A percentile compares a stretch with the other conserved stretches of the same genome.
These are phyloP conservation scores for Podospora pseudopauciseta DNA, from an alignment of 495 filamentous ascomycete species.

Conservation along the genomic window DNA sequence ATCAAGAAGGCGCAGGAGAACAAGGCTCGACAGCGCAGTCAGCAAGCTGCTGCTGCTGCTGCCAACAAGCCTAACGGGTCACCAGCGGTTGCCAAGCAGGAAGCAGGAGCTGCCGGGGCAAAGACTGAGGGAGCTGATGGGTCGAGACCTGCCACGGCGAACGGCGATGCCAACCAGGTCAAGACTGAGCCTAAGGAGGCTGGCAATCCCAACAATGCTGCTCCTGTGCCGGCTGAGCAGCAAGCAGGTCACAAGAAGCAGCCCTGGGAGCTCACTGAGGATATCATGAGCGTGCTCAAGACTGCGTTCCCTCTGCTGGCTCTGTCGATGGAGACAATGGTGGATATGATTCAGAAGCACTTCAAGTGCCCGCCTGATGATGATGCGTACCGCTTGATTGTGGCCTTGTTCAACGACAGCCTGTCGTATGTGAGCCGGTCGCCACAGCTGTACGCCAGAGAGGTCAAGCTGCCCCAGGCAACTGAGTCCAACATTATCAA, in stretches of 20 bases:
- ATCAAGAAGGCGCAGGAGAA: constrained; percentile 86
- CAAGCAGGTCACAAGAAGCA: constrained; percentile 59
- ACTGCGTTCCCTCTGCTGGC: constrained; percentile 94
- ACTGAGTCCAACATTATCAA: constrained; percentile 95
- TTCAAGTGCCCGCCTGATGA: constrained; percentile 99
- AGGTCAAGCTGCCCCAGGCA: constrained; percentile 81
- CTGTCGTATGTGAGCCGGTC: constrained; percentile 82
- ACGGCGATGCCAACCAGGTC: constrained; percentile 35
- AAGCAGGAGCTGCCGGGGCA: constrained; percentile 26
- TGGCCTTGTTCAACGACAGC: constrained; percentile 92
- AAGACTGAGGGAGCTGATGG: constrained; percentile 23
- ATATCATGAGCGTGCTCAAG: constrained; percentile 90
- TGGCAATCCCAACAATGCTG: constrained; percentile 36
- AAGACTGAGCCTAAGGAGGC: constrained; percentile 44
- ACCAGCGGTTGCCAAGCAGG: constrained; percentile 47
- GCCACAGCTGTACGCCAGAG: constrained; percentile 79
- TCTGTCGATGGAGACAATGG: constrained; percentile 98
- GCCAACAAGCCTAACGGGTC: constrained; percentile 37
- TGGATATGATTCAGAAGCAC: constrained; percentile 95
- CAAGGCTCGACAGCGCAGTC: constrained; percentile 50
- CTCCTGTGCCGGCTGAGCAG: constrained; percentile 31
- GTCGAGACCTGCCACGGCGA: constrained; percentile 49
- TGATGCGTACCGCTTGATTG: constrained; percentile 96
- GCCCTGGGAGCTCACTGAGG: constrained; percentile 93
- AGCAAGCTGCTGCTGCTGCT: constrained; percentile 9